Base-by-base conservation (phyloP, 202 grass and related monocot species). In the Zizania palustris region DNA sequence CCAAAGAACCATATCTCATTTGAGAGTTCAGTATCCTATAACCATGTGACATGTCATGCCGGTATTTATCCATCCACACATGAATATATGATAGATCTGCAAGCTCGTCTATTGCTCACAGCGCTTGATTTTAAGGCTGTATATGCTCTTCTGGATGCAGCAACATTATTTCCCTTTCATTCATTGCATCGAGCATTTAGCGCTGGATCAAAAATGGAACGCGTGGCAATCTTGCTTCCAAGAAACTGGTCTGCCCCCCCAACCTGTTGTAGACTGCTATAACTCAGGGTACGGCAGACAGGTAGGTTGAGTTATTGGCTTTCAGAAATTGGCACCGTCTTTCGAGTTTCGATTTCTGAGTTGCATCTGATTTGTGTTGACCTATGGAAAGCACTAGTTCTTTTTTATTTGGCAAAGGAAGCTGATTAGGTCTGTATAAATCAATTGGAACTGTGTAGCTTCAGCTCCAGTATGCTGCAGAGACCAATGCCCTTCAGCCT, bases 211-310 rank as follows among this genome's bases (percentile, higher is more conserved):
- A 55, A 74, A 82, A 86, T 88, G 81, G 70, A 71, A 76, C 6
- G 76, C 86, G 9, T 97, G 94, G 94, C 76, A 90, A 75, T 91
- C 84, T 68, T 94, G 94, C 83, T 94, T 94, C 37, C 91, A 92
- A 59, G 62, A 85, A 76, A 83, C 82, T 67, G 82, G 87, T 14
- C 22, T 90, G 59, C 13, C 56, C 48, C 84, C 87, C 66, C 76
- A 88, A 70, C 46, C 86, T 71, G 63, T 93, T 36, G 7, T 88
- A 21, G 82, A 92, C 75, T 97, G 94, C 77, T 92, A 92, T 48
- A 90, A 86, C 62, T 86, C 80, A 60, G 94, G 89, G 63, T 82
- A 82, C n/a, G 87, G 87, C 11, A 71, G 18, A 36, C 67, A 92
- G 89, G 94, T 97, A 44, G 38, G 79, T 28, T 75, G n/a, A 50